Evolutionary conservation across 805 yeast species (phyloP).

Genomic region (Ogataea henricii): DNA sequence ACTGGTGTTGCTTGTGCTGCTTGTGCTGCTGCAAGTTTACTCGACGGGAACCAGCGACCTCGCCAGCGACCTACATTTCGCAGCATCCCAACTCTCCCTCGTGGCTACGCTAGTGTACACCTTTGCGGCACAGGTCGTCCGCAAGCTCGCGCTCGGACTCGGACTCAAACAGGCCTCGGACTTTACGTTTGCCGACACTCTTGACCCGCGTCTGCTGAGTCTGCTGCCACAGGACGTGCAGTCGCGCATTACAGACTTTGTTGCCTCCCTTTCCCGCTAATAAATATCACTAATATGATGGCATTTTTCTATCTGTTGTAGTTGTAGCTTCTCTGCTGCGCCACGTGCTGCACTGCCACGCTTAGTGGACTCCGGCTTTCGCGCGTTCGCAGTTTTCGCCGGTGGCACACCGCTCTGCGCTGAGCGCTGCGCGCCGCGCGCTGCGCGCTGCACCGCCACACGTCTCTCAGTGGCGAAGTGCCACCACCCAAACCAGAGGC

Average conservation of each 20-base stretch:
- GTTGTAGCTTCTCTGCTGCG: not conserved
- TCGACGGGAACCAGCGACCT: not conserved
- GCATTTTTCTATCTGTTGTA: no score
- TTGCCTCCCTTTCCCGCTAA: not conserved
- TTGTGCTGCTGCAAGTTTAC: not conserved
- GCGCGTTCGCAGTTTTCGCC: not conserved
- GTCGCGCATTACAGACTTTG: not conserved
- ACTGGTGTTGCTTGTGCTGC: not conserved
- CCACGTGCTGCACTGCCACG: not conserved
- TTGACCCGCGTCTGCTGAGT: not conserved
- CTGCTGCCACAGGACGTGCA: not conserved
- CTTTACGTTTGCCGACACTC: not conserved
- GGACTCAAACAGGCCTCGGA: not conserved
- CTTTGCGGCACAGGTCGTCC: not conserved
- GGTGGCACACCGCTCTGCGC: not conserved
- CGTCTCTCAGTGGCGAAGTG: not conserved
- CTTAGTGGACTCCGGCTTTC: not conserved
- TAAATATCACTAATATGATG: no score
- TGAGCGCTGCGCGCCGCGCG: no score
- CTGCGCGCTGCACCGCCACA: no score
- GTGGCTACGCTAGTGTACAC: not conserved
- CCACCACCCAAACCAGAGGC: not conserved
- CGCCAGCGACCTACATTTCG: not conserved
- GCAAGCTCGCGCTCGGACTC: slow-evolving; percentile 1
- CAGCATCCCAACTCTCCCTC: not conserved